phyloP scores from a whole-genome alignment of 441 rosid genomes.

The Gossypium lobatum region DNA sequence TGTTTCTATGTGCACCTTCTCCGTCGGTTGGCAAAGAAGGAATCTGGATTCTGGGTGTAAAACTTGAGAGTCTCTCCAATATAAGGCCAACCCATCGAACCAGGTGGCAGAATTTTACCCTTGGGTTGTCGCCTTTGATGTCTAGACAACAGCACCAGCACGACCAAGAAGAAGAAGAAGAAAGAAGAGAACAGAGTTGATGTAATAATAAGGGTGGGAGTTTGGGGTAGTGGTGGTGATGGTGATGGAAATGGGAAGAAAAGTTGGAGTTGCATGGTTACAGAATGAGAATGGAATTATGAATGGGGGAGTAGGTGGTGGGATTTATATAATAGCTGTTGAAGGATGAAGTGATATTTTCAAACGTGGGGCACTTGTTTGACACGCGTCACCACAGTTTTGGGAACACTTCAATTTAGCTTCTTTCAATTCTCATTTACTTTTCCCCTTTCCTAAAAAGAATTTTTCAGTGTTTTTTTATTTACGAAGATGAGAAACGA shows the following conservation, averaged over 20 bases:
- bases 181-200: conserved; percentile 16
- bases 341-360: not conserved
- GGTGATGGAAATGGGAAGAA: not conserved
- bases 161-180: conserved; percentile 11
- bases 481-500: too few relatives aligned
- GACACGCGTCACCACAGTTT: conserved; percentile 33
- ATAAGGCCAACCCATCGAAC: conserved; percentile 97
- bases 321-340: conserved; percentile 16
- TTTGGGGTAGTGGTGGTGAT: not conserved
- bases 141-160: conserved; percentile 19
- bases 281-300: not conserved
- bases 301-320: not conserved
- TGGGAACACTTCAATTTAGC: conserved; percentile 24
- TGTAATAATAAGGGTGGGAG: conserved; percentile 3
- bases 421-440: not conserved
- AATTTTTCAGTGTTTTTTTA: too few relatives aligned
- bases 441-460: too few relatives aligned
- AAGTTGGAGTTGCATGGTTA: conserved; percentile 18
- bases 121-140: conserved; percentile 34
- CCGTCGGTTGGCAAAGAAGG: conserved; percentile 67
- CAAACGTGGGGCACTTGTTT: not conserved
- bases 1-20: conserved; percentile 45
- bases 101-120: conserved; percentile 58
- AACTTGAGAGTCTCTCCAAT: conserved; percentile 85
- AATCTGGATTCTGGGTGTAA: conserved; percentile 71